Evolutionary conservation across 768 basidiomycete genomes (phyloP).

Genomic region (Auriscalpium microsporum): DNA sequence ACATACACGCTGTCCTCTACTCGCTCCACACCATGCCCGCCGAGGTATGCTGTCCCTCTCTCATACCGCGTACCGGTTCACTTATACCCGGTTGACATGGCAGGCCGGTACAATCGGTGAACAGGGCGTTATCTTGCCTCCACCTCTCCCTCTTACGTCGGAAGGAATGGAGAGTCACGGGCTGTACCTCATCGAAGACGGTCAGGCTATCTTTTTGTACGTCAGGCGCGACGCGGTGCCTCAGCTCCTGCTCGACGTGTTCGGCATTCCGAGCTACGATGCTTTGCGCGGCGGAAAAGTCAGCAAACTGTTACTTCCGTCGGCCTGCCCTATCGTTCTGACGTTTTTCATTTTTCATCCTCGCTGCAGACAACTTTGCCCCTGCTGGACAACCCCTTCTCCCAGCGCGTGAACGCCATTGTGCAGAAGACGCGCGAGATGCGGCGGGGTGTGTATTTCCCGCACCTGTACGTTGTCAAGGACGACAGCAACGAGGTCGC

Average conservation of each 20-base stretch:
- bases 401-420: conserved; percentile 87
- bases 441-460: conserved; percentile 87
- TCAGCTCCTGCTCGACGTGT: conserved; percentile 88
- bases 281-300: conserved; percentile 93
- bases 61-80: neutral
- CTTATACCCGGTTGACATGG: conserved; percentile 6
- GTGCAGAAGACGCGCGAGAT: conserved; percentile 94
- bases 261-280: conserved; percentile 82
- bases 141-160: conserved; percentile 81
- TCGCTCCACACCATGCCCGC: conserved; percentile 93
- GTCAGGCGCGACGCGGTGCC: conserved; percentile 97
- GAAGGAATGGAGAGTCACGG: conserved; percentile 93
- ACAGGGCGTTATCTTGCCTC: conserved; percentile 79
- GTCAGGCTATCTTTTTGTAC: conserved; percentile 97
- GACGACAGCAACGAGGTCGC: conserved; percentile 90
- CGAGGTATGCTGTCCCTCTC: conserved; percentile 44
- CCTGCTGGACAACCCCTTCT: conserved; percentile 85
- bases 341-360: neutral
- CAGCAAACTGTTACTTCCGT: conserved; percentile 14
- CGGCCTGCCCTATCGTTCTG: neutral
- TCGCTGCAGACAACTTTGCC: conserved; percentile 68
- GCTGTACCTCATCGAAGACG: conserved; percentile 93
- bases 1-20: conserved; percentile 93
- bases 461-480: conserved; percentile 93
- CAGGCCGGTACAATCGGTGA: conserved; percentile 91